Percentiles rank a stretch among this genome's conserved stretches.
phyloP scores from a whole-genome alignment of 2,329 filamentous ascomycete genomes.

The Fusarium acutatum region DNA sequence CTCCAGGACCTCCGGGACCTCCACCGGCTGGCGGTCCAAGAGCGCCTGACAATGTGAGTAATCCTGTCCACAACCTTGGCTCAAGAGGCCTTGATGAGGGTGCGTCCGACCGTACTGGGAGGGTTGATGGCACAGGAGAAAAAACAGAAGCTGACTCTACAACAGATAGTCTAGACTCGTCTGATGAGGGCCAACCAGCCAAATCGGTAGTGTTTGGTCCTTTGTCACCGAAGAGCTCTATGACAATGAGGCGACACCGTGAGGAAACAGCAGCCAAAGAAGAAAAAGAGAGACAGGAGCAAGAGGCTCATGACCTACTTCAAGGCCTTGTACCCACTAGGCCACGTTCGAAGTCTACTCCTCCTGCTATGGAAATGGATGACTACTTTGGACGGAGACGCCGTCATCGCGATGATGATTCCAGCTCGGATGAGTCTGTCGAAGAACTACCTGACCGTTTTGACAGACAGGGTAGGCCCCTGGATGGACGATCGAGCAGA shows the following conservation, averaged over 20 bases:
- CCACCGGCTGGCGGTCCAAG: conserved; percentile 45
- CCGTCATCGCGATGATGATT: conserved; percentile 23
- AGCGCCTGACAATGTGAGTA: conserved; percentile 57
- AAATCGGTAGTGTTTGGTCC: conserved; percentile 60
- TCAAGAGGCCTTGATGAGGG: conserved; percentile 46
- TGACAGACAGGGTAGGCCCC: conserved; percentile 53
- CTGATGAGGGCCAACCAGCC: conserved; percentile 23
- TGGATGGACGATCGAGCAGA: conserved; percentile 42
- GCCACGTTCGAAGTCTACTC: conserved; percentile 33
- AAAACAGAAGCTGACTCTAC: conserved; percentile 31
- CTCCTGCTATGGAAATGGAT: conserved; percentile 42
- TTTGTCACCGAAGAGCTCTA: conserved; percentile 59
- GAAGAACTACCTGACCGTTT: conserved; percentile 59
- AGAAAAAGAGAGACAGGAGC: conserved; percentile 28
- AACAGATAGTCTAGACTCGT: conserved; percentile 43
- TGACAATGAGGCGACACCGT: conserved; percentile 54
- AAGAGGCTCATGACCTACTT: conserved; percentile 28
- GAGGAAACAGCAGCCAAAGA: conserved; percentile 39
- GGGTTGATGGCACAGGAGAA: conserved; percentile 6
- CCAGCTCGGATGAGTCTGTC: conserved; percentile 48
- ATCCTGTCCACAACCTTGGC: conserved; percentile 44
- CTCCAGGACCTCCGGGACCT: conserved; percentile 44
- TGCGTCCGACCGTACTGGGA: conserved; percentile 48
- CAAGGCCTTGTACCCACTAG: conserved; percentile 29
- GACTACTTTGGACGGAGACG: conserved; percentile 34